These are phyloP conservation scores for Amanita fuliginea DNA, from an alignment of 768 basidiomycete genomes.

Conservation along the genomic window DNA sequence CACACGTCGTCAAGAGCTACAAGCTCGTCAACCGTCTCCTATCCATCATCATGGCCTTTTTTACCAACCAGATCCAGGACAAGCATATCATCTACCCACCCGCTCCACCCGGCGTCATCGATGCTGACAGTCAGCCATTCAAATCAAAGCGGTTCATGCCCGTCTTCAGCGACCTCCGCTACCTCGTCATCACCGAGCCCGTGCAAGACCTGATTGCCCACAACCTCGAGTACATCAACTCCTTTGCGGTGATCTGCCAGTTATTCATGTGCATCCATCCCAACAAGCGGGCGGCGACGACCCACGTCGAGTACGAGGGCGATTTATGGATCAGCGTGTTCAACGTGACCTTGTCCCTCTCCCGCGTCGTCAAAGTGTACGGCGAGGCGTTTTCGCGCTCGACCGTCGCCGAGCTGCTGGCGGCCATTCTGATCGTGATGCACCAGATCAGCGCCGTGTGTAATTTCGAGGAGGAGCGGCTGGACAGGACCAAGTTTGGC, in stretches of 20 bases:
- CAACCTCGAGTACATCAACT: slow-evolving; percentile 52
- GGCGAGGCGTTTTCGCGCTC: slow-evolving; percentile 72
- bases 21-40: slow-evolving; percentile 69
- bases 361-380: slow-evolving; percentile 80
- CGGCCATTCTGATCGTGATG: slow-evolving; percentile 58
- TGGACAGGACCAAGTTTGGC: slow-evolving; percentile 56
- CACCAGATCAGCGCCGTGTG: slow-evolving; percentile 65
- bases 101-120: slow-evolving; percentile 28
- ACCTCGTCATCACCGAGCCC: slow-evolving; percentile 69
- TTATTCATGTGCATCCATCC: slow-evolving; percentile 93
- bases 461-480: slow-evolving; percentile 50
- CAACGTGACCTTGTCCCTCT: slow-evolving; percentile 85
- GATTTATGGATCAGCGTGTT: slow-evolving; percentile 97
- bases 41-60: slow-evolving; percentile 81
- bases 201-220: slow-evolving; percentile 73
- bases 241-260: slow-evolving; percentile 69
- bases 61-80: slow-evolving; percentile 78
- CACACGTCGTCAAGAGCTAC: slow-evolving; percentile 65
- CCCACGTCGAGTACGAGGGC: slow-evolving; percentile 92
- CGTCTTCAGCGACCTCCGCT: slow-evolving; percentile 83
- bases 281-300: slow-evolving; percentile 69
- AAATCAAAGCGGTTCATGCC: slow-evolving; percentile 95
- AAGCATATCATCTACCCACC: slow-evolving; percentile 50
- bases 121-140: slow-evolving; percentile 82
- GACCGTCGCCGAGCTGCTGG: slow-evolving; percentile 45